Evolutionary conservation across 164 flowering plant species (phyloP).

Genomic region (Sedum album): DNA sequence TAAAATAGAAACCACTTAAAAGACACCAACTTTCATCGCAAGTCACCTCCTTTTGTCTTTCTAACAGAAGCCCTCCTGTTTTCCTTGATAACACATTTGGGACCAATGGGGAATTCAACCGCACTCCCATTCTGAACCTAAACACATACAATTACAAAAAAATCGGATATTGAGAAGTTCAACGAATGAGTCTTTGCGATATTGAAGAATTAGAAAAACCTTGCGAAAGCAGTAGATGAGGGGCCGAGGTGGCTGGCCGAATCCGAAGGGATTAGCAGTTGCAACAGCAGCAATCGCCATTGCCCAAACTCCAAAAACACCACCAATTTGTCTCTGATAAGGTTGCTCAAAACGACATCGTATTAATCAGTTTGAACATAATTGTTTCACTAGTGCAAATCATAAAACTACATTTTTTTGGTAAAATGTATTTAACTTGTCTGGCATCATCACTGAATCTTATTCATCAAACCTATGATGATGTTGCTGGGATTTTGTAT

Average conservation of each 20-base stretch:
- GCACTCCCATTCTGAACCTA: neutral
- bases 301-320: neutral
- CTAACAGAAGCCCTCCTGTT: neutral
- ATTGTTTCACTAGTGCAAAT: too few species aligned
- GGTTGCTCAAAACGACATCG: too few species aligned
- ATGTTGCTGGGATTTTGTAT: too few species aligned
- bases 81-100: neutral
- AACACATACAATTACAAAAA: too few species aligned
- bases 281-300: constrained; percentile 1
- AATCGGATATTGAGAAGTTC: too few species aligned
- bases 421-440: too few species aligned
- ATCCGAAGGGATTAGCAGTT: neutral
- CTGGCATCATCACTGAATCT: too few species aligned
- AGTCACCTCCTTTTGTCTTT: neutral
- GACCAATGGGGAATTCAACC: neutral
- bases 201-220: neutral
- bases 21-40: too few species aligned
- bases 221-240: neutral
- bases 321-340: neutral
- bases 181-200: neutral
- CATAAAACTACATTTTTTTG: too few species aligned
- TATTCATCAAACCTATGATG: too few species aligned
- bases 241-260: neutral
- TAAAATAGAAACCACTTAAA: too few species aligned
- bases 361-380: too few species aligned